Evolutionary conservation across 805 yeast species (phyloP), one percentile per base, ranked within the genome.

Genomic region (Candida pini): DNA sequence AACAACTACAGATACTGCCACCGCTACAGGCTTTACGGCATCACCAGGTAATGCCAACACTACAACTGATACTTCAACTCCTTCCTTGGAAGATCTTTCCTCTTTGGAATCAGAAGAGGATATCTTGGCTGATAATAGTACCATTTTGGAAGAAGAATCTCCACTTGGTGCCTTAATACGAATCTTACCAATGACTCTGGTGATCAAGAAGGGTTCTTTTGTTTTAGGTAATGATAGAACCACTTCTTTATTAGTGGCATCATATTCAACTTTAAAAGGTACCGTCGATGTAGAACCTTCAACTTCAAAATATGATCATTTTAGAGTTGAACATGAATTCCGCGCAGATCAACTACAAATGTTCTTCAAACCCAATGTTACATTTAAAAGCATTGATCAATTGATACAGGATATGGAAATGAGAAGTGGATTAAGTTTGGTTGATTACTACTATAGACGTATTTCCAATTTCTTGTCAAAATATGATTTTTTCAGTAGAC

Each of bases 221-320:
- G 81, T 86, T 1, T 49, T 87, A 15, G 98, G 98, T 7, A 90
- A 89, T 56, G 67, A 70, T 39, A 69, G 75, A 12, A 87, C 96
- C 0, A 80, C 92, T 2, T 75, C 89, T 1, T 60, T 92, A 9
- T 43, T 83, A 28, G 77, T 87, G 3, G 63, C 71, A 4, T 78
- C 87, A 7, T 81, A 69, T 47, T 64, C 70, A 5, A 53, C 65
- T 1, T 76, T 76, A 2, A 59, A 60, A 10, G 88, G 87, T 0
- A 36, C 65, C 0, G 39, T 81, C 2, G 96, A 89, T 55, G 63
- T 73, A 9, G 56, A 66, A 3, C 60, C 60, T 10, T 56, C 78
- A 0, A 69, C 70, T 7, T 59, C 64, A 23, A 26, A 34, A 1
- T 50, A 73, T 2, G 98, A 92, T 55, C 44, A 62, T 13, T 82